Evolutionary conservation across 306 rosid species (phyloP), one percentile per base, ranked within the genome.

Genomic region (Ormosia emarginata): DNA sequence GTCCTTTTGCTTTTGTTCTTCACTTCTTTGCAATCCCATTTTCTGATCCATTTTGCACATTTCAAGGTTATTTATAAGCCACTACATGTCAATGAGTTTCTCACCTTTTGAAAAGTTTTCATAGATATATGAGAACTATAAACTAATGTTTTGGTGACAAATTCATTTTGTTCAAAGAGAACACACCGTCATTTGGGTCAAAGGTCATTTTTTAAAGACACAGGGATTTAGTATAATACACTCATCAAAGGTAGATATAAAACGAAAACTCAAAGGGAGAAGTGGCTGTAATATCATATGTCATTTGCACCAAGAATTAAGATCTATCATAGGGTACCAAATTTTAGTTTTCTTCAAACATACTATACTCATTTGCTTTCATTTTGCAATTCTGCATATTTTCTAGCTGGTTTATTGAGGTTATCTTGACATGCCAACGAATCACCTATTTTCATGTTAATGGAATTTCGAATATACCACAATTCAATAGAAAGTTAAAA

Each of bases 121-220:
- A 40, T 40, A n/a, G 34, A 46, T 43, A 62, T 8, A 64, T 59
- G 46, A 78, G 17, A 30, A 29, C n/a, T 18, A 5, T 33, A 18
- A 53, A 71, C 14, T 46, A 56, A 66, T 47, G 30, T 74, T 66
- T 73, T 57, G 78, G 81, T 57, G 82, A 61, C 80, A 65, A 65
- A 73, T 58, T 57, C 50, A 55, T 58, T 66, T 84, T 13, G 24
- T 58, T 84, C 50, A 33, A 67, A 79, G 43, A 69, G 30, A 69
- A 8, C 33, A 75, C 62, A 55, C 63, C 80, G 52, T 79, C 82
- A 79, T 83, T 24, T 75, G 84, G 87, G 61, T 82, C 81, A 85
- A 85, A 71, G 79, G 89, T 74, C 86, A 61, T 69, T 74, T 59
- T 77, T 68, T 13, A 3, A n/a, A 56, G 55, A 53, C 18, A 52